These are phyloP conservation scores for Geotrichum phurueaensis DNA, from an alignment of 1,139 yeast genomes.

Conservation along the genomic window DNA sequence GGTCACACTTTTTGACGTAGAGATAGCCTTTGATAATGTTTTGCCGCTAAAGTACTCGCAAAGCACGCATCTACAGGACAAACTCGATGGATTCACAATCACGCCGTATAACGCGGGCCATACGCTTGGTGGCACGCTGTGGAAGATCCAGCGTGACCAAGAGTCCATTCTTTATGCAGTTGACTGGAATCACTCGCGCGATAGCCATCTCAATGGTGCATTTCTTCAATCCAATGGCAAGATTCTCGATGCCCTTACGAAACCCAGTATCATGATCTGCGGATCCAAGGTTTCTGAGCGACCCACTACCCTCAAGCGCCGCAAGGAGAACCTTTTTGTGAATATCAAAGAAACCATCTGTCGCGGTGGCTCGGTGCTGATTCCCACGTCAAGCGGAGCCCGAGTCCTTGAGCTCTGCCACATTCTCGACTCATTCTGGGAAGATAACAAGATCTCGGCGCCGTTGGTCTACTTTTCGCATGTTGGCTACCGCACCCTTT, in stretches of 20 bases:
- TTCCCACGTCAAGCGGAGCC: slow-evolving; percentile 83
- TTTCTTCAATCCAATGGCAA: slow-evolving; percentile 49
- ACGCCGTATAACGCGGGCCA: slow-evolving; percentile 93
- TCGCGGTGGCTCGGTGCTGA: slow-evolving; percentile 66
- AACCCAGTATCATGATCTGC: slow-evolving; percentile 84
- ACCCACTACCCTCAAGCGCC: slow-evolving; percentile 54
- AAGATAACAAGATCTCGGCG: slow-evolving; percentile 44
- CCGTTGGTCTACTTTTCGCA: slow-evolving; percentile 74
- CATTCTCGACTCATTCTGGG: slow-evolving; percentile 56
- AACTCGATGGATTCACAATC: slow-evolving; percentile 56
- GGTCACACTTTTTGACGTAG: slow-evolving; percentile 70
- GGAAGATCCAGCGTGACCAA: slow-evolving; percentile 69
- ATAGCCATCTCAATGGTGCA: slow-evolving; percentile 78
- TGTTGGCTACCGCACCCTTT: slow-evolving; percentile 71
- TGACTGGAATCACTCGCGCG: slow-evolving; percentile 92
- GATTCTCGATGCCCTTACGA: slow-evolving; percentile 56
- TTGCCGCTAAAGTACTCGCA: slow-evolving; percentile 73
- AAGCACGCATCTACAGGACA: slow-evolving; percentile 41
- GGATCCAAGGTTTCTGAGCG: slow-evolving; percentile 64
- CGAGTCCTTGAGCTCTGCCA: slow-evolving; percentile 75
- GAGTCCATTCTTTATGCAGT: slow-evolving; percentile 85
- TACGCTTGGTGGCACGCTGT: slow-evolving; percentile 83
- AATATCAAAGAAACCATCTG: slow-evolving; percentile 62
- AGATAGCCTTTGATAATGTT: slow-evolving; percentile 68
- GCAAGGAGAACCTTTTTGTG: slow-evolving; percentile 53